A percentile compares a stretch with the other conserved stretches of the same genome.
phyloP scores from a whole-genome alignment of 176 grass and related monocot genomes.

The Rhynchospora pubera region DNA sequence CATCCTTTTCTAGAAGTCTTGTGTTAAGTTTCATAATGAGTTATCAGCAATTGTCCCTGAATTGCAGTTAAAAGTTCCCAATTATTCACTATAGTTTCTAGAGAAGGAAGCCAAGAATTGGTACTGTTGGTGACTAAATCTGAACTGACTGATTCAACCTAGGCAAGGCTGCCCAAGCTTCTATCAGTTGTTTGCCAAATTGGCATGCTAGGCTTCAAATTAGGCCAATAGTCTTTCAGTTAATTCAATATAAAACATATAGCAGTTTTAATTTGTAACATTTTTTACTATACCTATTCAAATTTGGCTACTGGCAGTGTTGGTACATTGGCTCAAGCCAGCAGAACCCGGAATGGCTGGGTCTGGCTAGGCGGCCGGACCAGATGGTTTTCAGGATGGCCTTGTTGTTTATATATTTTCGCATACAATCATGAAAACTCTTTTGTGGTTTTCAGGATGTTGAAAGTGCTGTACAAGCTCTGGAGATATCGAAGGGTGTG shows the following conservation, averaged over 20 bases:
- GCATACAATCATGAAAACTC: background rate
- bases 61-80: background rate
- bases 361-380: background rate
- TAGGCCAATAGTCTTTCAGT: background rate
- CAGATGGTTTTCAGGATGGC: background rate
- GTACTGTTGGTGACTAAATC: background rate
- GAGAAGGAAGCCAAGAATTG: background rate
- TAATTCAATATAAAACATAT: too few relatives aligned
- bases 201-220: background rate
- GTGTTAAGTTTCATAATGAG: background rate
- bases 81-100: too few relatives aligned
- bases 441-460: constrained; percentile 45
- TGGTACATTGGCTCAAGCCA: background rate
- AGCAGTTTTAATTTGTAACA: too few relatives aligned
- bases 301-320: background rate
- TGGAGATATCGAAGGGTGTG: constrained; percentile 54
- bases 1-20: background rate
- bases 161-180: too few relatives aligned
- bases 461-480: constrained; percentile 51
- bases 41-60: background rate
- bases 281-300: background rate
- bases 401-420: background rate
- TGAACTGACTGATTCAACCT: too few relatives aligned
- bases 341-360: background rate
- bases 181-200: too few relatives aligned